Conservation (phyloP, 768 basidiomycete genomes). For the Chlorophyllum brunneum region DNA sequence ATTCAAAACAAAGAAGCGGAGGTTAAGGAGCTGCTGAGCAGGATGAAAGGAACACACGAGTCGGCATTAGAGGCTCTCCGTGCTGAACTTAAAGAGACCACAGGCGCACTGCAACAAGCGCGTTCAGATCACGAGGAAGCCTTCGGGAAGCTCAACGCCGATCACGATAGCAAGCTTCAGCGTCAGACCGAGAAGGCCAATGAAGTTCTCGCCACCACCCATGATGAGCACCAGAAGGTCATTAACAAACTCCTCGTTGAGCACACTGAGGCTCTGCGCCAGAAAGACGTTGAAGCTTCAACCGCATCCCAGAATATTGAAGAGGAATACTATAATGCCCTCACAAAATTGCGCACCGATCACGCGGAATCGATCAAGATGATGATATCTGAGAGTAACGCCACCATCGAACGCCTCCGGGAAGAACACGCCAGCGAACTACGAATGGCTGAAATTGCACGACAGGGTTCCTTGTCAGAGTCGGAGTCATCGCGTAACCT, state of each 20-base stretch:
- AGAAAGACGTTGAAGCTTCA: conserved; percentile 57
- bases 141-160: conserved; percentile 51
- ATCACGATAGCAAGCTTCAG: conserved; percentile 52
- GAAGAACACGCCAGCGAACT: conserved; percentile 76
- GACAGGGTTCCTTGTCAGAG: conserved; percentile 70
- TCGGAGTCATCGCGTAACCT: conserved; percentile 64
- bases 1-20: conserved; percentile 25
- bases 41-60: conserved; percentile 38
- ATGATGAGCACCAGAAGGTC: conserved; percentile 50
- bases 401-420: conserved; percentile 63
- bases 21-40: not conserved
- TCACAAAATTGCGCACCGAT: conserved; percentile 72
- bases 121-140: conserved; percentile 57
- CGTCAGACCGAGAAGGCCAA: conserved; percentile 53
- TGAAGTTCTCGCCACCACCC: conserved; percentile 41
- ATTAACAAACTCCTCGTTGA: conserved; percentile 46
- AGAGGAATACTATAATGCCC: conserved; percentile 77
- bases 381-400: conserved; percentile 55
- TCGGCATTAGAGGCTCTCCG: conserved; percentile 33
- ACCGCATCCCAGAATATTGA: conserved; percentile 62
- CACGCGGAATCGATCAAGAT: conserved; percentile 64
- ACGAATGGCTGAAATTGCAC: conserved; percentile 70
- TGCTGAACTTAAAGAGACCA: conserved; percentile 40
- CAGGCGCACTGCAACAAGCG: conserved; percentile 39
- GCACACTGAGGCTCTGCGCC: conserved; percentile 53